Evolutionary conservation across 768 basidiomycete genomes (phyloP), one percentile per base, ranked within the genome.

Genomic region (Infundibulicybe gibba): DNA sequence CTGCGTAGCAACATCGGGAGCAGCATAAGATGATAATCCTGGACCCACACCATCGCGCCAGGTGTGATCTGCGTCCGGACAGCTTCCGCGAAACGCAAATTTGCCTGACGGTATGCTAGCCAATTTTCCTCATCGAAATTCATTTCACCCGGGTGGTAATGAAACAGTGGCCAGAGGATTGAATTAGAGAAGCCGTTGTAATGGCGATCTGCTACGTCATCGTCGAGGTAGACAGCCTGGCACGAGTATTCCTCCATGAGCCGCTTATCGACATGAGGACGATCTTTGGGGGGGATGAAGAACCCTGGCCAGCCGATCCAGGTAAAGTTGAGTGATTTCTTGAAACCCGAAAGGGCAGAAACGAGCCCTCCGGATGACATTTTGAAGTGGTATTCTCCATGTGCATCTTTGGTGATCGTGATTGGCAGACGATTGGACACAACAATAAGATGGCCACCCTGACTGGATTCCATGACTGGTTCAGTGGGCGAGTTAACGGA

Each of bases 71-170:
- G 88, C 40, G 76, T 72, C 51, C 81, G 77, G 48, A 98, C 90
- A 16, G 77, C 90, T 64, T 97, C 88, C 0, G 97, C 95, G 59
- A 99, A 99, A 54, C 83, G 77, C 70, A 94, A 74, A 65, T 98
- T 99, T 40, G 95, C 95, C 65, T 97, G 93, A 32, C 97, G 85
- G 67, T 98, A 99, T 12, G 93, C 97, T 44, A 85, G 81, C 97
- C 97, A 99, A 64, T 98, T 91, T 62, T 90, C 90, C 71, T 97
- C 93, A 66, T 97, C 95, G 61, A 99, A 99, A 68, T 93, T 95
- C 94, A 99, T 98, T 71, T 98, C 97, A 53, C 95, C 95, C 6
- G 97, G 97, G 65, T 98, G 95, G 69, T 97, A 99, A 65, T 99
- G 97, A 78, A 99, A 97, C 40, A 99, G 75, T 2, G 97, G 97